Base-by-base conservation (phyloP, 2,329 filamentous ascomycete genomes). In the Trichoderma hamatum region DNA sequence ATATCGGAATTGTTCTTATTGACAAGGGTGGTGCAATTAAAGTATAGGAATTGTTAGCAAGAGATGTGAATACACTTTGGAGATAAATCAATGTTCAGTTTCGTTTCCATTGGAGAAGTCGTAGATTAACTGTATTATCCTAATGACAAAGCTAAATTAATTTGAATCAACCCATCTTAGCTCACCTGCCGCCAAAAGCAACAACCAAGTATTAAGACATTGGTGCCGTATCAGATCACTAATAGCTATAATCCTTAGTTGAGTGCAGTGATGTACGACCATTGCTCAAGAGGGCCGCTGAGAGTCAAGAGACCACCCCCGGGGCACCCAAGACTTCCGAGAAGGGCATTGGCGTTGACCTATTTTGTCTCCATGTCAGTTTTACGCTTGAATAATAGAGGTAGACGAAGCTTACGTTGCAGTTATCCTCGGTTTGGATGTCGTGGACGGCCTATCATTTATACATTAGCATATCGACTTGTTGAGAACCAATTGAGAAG, bases 1-100 rank as follows among this genome's bases (percentile, higher is more conserved):
- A 78, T 77, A 76, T 73, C 75, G 75, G 75, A 77, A 4, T 56
- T 46, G 16, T 46, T 30, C 1, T 65, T 16, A 9, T 63, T 65
- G 51, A 9, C 9, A 9, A 3, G 9, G 14, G 3, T 3, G 0
- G 26, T 6, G 26, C 2, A 13, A 9, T 65, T 65, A 13, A 10
- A 1, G 5, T 65, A 65, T 30, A 65, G 7, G 6, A 43, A n/a
- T 3, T 10, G 6, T 3, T n/a, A 3, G 39, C 3, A 3, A 3
- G 2, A 43, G 39, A n/a, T 10, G 16, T 7, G 39, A 43, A 19
- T 19, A 19, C 16, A 19, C 16, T 7, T 39, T 30, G 4, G 4
- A 7, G 36, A 19, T 39, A 7, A 7, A 39, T 19, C 16, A 1
- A 19, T 6, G 36, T 19, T 39, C 16, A 39, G 5, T 39, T 16